Conservation (phyloP, 805 yeast species). For the Wickerhamomyces xylosicus region DNA sequence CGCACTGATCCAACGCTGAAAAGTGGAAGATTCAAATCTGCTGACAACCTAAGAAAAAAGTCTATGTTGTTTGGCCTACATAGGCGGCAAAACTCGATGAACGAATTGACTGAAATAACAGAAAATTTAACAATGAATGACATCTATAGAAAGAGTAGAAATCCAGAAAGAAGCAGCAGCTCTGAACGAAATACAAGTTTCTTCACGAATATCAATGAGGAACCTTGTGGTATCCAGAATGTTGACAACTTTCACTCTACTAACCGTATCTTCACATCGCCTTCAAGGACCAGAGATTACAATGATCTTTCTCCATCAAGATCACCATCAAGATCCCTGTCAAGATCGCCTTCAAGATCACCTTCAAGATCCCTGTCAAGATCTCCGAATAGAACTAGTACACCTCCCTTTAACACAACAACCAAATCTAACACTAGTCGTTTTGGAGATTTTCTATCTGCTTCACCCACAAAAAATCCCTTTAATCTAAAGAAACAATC, state of each 20-base stretch:
- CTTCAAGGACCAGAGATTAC: background rate
- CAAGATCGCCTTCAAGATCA: background rate
- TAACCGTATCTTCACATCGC: background rate
- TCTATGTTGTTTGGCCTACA: background rate
- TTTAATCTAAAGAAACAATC: background rate
- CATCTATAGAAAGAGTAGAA: background rate
- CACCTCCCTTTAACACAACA: too few species aligned
- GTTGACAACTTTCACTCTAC: background rate
- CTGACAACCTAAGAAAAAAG: background rate
- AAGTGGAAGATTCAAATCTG: background rate
- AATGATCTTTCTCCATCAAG: background rate
- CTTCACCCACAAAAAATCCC: background rate
- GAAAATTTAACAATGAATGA: background rate
- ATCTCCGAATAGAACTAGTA: too few species aligned
- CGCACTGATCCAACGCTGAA: background rate
- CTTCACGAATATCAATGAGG: background rate
- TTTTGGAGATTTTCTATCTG: background rate
- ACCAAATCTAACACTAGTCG: background rate
- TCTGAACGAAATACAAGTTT: background rate
- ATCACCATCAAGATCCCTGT: background rate
- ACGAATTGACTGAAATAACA: constrained; percentile 1
- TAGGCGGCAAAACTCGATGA: constrained; percentile 4
- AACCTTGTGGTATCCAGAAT: background rate
- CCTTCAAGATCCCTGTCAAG: background rate
- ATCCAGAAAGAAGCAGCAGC: background rate